phyloP scores from a whole-genome alignment of 2,329 filamentous ascomycete genomes.

The Exophiala lecanii-corni region DNA sequence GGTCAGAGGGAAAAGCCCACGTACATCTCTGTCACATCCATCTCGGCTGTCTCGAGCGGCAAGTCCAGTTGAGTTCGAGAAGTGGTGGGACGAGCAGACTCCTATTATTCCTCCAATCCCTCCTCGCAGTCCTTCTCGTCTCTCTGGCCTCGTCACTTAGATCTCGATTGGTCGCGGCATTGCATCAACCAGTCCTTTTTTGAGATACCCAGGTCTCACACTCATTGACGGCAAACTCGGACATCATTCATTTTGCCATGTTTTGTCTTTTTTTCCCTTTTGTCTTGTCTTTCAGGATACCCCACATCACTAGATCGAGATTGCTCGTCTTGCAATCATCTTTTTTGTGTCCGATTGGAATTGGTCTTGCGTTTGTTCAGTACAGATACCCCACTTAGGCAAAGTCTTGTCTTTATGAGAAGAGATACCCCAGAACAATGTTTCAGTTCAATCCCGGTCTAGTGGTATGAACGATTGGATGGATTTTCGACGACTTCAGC shows the following conservation, averaged over 20 bases:
- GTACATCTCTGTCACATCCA: slow-evolving; percentile 25
- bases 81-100: slow-evolving; percentile 29
- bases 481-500: background rate
- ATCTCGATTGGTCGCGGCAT: slow-evolving; percentile 21
- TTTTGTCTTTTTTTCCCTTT: slow-evolving; percentile 4
- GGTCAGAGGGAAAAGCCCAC: slow-evolving; percentile 27
- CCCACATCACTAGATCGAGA: slow-evolving; percentile 23
- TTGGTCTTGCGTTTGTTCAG: slow-evolving; percentile 16
- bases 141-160: slow-evolving; percentile 28
- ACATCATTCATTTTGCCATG: slow-evolving; percentile 22
- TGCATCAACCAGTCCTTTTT: background rate
- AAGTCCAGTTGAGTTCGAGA: slow-evolving; percentile 30
- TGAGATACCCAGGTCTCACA: slow-evolving; percentile 9
- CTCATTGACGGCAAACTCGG: slow-evolving; percentile 24
- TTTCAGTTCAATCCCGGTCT: slow-evolving; percentile 12
- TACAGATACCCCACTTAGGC: slow-evolving; percentile 25
- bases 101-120: slow-evolving; percentile 20
- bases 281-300: slow-evolving; percentile 22
- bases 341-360: slow-evolving; percentile 14
- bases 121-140: slow-evolving; percentile 28
- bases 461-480: slow-evolving; percentile 10
- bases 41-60: slow-evolving; percentile 24
- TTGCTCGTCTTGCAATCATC: slow-evolving; percentile 3
- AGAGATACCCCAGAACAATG: slow-evolving; percentile 23
- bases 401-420: slow-evolving; percentile 24